Percentiles rank a stretch among this genome's conserved stretches.
phyloP scores from a whole-genome alignment of 139 green algal species.

The Chlorella sp. region DNA sequence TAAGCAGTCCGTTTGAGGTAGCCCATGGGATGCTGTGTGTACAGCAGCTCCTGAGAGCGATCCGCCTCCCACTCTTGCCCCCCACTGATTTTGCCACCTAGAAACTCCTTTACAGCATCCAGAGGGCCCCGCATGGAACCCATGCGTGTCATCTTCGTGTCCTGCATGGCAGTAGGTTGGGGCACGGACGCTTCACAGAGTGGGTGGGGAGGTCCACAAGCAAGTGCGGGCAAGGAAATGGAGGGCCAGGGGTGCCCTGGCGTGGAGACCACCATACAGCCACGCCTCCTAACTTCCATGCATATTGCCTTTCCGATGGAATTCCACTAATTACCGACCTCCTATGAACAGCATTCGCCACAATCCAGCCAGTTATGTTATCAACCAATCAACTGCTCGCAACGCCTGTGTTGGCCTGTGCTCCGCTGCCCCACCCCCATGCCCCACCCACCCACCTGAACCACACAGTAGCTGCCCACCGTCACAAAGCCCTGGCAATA shows the following conservation, averaged over 20 bases:
- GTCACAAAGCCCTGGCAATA: constrained; percentile 54
- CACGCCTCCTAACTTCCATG: too few relatives aligned
- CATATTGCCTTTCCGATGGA: too few relatives aligned
- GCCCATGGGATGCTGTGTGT: constrained; percentile 53
- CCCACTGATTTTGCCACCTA: neutral
- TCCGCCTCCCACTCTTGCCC: constrained; percentile 39
- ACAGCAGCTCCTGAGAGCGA: constrained; percentile 45
- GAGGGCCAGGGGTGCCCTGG: too few relatives aligned
- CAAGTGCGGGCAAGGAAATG: too few relatives aligned
- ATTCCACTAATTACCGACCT: too few relatives aligned
- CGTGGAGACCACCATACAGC: too few relatives aligned
- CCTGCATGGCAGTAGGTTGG: neutral
- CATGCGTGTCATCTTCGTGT: constrained; percentile 58
- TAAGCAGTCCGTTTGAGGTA: constrained; percentile 23
- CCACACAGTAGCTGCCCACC: constrained; percentile 52
- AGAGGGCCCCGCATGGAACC: neutral
- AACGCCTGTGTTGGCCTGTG: too few relatives aligned
- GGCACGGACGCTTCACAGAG: too few relatives aligned
- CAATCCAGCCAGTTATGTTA: too few relatives aligned
- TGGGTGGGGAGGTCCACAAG: neutral
- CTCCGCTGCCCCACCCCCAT: too few relatives aligned
- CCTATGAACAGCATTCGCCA: neutral
- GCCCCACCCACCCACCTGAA: constrained; percentile 23
- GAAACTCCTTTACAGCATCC: neutral
- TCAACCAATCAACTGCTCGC: too few relatives aligned